phyloP scores from a whole-genome alignment of 1,139 yeast species.

The Geotrichum histeridarum region DNA sequence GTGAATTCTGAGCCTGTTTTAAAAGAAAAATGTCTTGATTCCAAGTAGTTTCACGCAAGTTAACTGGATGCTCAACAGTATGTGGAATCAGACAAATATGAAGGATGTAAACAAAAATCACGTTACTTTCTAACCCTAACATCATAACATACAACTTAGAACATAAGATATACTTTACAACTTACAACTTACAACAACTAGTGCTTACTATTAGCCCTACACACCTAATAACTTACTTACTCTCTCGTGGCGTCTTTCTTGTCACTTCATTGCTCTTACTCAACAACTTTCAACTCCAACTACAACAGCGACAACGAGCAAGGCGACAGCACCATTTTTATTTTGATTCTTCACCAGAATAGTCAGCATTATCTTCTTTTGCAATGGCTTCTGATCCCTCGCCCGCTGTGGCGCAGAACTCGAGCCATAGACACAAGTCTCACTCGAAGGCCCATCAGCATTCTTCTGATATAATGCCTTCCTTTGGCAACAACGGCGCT shows the following conservation, averaged over 20 bases:
- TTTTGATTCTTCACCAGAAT: neutral
- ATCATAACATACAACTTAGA: too few species aligned
- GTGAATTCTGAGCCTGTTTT: too few species aligned
- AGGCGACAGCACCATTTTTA: neutral
- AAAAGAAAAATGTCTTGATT: too few species aligned
- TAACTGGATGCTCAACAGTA: too few species aligned
- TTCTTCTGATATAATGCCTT: constrained; percentile 26
- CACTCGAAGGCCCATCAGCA: neutral
- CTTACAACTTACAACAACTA: too few species aligned
- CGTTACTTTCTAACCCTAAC: neutral
- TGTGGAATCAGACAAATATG: neutral
- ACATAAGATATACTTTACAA: too few species aligned
- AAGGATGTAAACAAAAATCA: neutral
- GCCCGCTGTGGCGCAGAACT: neutral
- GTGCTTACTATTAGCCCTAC: too few species aligned
- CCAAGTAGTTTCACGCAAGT: too few species aligned
- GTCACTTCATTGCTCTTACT: too few species aligned
- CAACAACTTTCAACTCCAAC: neutral
- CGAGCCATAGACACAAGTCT: neutral
- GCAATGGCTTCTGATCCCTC: constrained; percentile 2
- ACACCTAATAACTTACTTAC: too few species aligned
- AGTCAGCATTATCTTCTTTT: neutral
- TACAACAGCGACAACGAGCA: neutral
- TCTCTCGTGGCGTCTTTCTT: too few species aligned
- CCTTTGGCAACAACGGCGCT: constrained; percentile 23